A percentile compares a stretch with the other conserved stretches of the same genome.
phyloP scores from a whole-genome alignment of 371 early-diverging fungal species.

The Mucor indicus region DNA sequence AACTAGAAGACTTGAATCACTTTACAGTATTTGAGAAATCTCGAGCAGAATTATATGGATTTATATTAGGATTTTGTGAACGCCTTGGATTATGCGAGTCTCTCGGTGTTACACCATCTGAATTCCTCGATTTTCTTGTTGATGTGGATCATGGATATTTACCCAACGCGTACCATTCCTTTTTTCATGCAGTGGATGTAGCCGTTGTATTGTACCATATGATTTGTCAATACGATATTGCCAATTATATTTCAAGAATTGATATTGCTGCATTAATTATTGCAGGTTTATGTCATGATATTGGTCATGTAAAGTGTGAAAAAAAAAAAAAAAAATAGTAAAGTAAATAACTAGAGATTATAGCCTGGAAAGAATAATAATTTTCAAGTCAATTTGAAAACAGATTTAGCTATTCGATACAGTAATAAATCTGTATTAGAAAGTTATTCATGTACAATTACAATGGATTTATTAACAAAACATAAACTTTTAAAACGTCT shows the following conservation, averaged over 20 bases:
- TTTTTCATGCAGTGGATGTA: slow-evolving; percentile 86
- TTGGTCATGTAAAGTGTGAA: slow-evolving; percentile 77
- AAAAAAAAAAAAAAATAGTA: neutral
- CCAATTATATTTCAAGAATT: slow-evolving; percentile 54
- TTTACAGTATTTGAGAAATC: slow-evolving; percentile 67
- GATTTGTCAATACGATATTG: slow-evolving; percentile 57
- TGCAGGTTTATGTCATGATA: slow-evolving; percentile 69
- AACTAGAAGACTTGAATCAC: slow-evolving; percentile 31
- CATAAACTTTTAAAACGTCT: slow-evolving; percentile 60
- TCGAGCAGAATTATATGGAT: slow-evolving; percentile 65
- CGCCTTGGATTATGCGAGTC: slow-evolving; percentile 51
- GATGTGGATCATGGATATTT: slow-evolving; percentile 76
- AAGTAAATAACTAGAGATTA: neutral
- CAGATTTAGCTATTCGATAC: slow-evolving; percentile 67
- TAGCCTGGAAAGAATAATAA: slow-evolving; percentile 90
- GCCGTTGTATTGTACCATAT: slow-evolving; percentile 73
- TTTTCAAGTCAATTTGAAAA: slow-evolving; percentile 82
- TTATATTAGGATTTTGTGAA: slow-evolving; percentile 61
- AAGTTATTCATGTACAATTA: slow-evolving; percentile 76
- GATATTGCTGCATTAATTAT: slow-evolving; percentile 62
- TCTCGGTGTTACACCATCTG: slow-evolving; percentile 54
- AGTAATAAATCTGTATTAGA: slow-evolving; percentile 82
- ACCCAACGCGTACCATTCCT: slow-evolving; percentile 82
- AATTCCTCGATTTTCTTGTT: slow-evolving; percentile 75
- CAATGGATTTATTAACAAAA: slow-evolving; percentile 65